phyloP scores from a whole-genome alignment of 768 basidiomycete genomes.

The Suillus ampliporus region DNA sequence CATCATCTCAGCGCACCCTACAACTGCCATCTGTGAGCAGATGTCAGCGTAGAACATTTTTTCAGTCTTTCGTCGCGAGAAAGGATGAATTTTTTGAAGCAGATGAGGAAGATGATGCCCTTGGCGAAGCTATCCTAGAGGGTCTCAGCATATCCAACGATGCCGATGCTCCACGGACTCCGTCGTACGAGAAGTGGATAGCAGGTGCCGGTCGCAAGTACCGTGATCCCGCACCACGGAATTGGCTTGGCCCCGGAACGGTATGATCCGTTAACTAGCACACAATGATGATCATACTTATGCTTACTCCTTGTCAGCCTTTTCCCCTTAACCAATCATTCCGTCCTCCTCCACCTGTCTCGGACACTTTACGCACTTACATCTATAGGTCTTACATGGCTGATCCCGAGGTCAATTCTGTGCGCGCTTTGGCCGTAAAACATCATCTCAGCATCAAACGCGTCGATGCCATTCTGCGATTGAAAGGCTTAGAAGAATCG shows the following conservation, averaged over 20 bases:
- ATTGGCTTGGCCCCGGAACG: conserved; percentile 66
- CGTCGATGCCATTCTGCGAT: conserved; percentile 79
- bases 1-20: conserved; percentile 11
- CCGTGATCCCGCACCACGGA: conserved; percentile 46
- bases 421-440: conserved; percentile 63
- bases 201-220: conserved; percentile 27
- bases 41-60: conserved; percentile 25
- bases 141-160: conserved; percentile 19
- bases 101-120: conserved; percentile 17
- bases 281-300: neutral
- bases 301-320: conserved; percentile 52
- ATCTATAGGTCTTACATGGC: conserved; percentile 67
- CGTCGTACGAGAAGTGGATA: conserved; percentile 16
- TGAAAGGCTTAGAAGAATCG: conserved; percentile 77
- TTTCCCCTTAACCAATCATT: conserved; percentile 89
- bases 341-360: conserved; percentile 77
- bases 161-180: conserved; percentile 17
- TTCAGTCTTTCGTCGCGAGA: conserved; percentile 20
- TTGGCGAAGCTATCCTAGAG: conserved; percentile 24
- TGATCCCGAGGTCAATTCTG: conserved; percentile 60
- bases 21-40: conserved; percentile 13
- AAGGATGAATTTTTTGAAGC: conserved; percentile 7
- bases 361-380: conserved; percentile 57
- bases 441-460: conserved; percentile 78
- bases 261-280: conserved; percentile 47